Evolutionary conservation across 2,329 filamentous ascomycete genomes (phyloP).

Genomic region (Trichoderma lentiforme): DNA sequence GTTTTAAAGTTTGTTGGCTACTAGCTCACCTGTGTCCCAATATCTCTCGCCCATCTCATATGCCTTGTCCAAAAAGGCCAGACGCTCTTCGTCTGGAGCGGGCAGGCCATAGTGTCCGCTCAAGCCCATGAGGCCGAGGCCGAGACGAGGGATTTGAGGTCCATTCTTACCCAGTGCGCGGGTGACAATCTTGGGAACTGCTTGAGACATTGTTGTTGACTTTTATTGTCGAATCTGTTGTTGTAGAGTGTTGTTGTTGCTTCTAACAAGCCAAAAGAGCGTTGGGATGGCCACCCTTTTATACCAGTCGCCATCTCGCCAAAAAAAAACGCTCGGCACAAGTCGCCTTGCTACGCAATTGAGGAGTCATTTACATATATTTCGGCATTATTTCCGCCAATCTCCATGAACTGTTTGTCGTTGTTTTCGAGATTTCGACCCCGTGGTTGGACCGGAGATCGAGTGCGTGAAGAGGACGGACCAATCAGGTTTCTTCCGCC

Average conservation of each 20-base stretch:
- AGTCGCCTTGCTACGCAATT: not conserved
- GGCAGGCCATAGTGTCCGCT: conserved; percentile 38
- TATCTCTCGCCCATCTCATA: conserved; percentile 49
- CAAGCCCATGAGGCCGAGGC: conserved; percentile 55
- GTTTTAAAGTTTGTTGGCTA: not conserved
- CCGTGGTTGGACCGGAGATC: not conserved
- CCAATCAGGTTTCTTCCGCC: conserved; percentile 14
- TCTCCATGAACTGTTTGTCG: not conserved
- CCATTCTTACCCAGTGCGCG: conserved; percentile 48
- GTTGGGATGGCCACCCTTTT: not conserved
- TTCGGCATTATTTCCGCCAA: not conserved
- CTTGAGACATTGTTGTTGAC: not conserved
- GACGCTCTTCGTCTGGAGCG: conserved; percentile 45
- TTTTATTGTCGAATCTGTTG: not conserved
- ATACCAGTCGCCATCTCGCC: not conserved
- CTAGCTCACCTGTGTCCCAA: conserved; percentile 43
- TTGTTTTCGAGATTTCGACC: not conserved
- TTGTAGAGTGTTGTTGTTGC: not conserved
- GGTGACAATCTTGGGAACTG: conserved; percentile 6
- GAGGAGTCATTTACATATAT: not conserved
- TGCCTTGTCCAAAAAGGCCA: conserved; percentile 50
- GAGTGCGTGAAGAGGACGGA: not conserved
- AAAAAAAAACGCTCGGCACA: not conserved
- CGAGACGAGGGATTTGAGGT: conserved; percentile 47
- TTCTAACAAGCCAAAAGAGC: not conserved